Evolutionary conservation across 495 filamentous ascomycete species (phyloP), one percentile per base, ranked within the genome.

Genomic region (Podospora sp.): DNA sequence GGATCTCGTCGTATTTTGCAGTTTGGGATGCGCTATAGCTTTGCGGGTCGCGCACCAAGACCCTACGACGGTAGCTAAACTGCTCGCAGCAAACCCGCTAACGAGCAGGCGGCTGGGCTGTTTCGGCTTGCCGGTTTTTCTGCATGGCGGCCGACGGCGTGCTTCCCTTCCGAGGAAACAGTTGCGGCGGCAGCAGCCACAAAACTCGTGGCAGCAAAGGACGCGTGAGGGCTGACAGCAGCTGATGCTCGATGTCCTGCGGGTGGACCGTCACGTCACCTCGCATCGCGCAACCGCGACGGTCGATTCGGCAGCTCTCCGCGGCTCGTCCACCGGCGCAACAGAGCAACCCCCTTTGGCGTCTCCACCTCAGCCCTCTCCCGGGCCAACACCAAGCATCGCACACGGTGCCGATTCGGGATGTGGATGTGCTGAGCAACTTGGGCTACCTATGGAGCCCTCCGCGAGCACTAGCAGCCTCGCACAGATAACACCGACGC

Each of bases 201-300:
- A 55, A 55, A n/a, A 55, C 52, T 55, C 52, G 21, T 24, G 20
- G 52, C 52, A 24, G 21, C 52, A 55, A 55, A 22, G n/a, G 52
- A 11, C 8, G 52, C 52, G 9, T 11, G 52, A 55, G 52, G 52
- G 52, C 52, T 55, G 52, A 55, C n/a, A n/a, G 21, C 52, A 55
- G 52, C 52, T 55, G 52, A 55, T 55, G 52, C n/a, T 55, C 52
- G 7, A 11, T 11, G 8, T 22, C 52, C 20, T 55, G 52, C 52
- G 52, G 52, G 52, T 55, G 52, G 52, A 55, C 20, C 52, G 21
- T 26, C 21, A 26, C 24, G 20, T 22, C 52, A 55, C 21, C 21
- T 55, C 52, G 21, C 52, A 55, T 46, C 40, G 40, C 16, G 2
- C 40, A 2, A 14, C 16, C 5, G 11, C 9, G 16, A 11, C 40